These are phyloP conservation scores for Oryza glumipatula DNA, from an alignment of 176 grass and related monocot species.

Conservation along the genomic window DNA sequence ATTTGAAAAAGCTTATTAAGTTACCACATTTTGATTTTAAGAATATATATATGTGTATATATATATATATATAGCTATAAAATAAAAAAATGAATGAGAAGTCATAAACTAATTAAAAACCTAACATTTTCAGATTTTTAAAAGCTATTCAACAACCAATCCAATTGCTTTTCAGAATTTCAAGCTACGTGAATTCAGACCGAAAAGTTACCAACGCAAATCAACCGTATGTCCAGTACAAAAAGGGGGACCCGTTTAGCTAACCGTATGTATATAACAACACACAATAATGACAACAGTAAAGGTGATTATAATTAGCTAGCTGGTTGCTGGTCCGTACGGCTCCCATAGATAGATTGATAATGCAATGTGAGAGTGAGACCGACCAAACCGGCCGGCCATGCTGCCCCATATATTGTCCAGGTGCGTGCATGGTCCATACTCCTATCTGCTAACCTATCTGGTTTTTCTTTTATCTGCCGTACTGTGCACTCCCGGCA, in stretches of 20 bases:
- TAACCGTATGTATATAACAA: neutral
- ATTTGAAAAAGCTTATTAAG: no score
- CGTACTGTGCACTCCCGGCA: neutral
- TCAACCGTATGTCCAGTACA: neutral
- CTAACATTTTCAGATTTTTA: no score
- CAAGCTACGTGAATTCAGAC: no score
- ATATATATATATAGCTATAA: no score
- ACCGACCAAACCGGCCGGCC: neutral
- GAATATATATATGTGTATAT: no score
- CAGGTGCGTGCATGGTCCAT: neutral
- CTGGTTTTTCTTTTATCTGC: no score
- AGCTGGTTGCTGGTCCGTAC: neutral
- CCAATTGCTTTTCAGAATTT: no score
- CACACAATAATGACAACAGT: neutral
- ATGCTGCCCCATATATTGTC: neutral
- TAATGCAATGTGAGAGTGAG: neutral
- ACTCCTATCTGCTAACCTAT: neutral
- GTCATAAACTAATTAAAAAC: no score
- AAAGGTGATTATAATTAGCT: neutral
- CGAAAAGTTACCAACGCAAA: no score
- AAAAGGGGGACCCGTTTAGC: neutral
- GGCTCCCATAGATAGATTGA: neutral
- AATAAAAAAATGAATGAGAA: no score
- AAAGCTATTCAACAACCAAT: no score
- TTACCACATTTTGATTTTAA: no score